phyloP scores from a whole-genome alignment of 192 early-diverging fungal genomes.

The Ramicandelaber brevisporus region DNA sequence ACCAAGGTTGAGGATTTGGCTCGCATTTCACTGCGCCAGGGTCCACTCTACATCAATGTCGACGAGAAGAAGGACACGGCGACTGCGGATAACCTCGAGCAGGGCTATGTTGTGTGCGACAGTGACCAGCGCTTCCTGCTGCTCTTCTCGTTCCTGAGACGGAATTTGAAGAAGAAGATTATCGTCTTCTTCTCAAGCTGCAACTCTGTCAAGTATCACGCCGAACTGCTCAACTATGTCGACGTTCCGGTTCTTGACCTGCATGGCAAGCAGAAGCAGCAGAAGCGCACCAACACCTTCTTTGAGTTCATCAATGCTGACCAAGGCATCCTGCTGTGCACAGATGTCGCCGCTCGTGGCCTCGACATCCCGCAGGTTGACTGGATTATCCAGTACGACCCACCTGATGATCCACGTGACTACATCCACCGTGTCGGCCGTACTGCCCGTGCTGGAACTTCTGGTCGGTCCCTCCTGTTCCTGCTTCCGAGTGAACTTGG shows the following conservation, averaged over 20 bases:
- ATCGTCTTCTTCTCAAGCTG: conserved; percentile 98
- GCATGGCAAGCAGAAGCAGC: conserved; percentile 95
- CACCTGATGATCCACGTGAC: conserved; percentile 96
- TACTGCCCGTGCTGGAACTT: conserved; percentile 76
- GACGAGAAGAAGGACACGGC: conserved; percentile 88
- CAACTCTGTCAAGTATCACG: conserved; percentile 94
- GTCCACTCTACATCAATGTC: conserved; percentile 97
- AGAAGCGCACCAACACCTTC: conserved; percentile 95
- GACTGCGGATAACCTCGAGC: conserved; percentile 87
- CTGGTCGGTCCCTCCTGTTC: conserved; percentile 84
- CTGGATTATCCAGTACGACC: conserved; percentile 99
- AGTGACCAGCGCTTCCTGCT: conserved; percentile 84
- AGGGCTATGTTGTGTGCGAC: conserved; percentile 91
- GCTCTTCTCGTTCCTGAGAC: conserved; percentile 92
- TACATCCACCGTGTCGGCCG: conserved; percentile 91
- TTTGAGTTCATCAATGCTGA: conserved; percentile 96
- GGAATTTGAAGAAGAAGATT: conserved; percentile 89
- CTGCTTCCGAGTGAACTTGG: conserved; percentile 80
- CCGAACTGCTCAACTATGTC: conserved; percentile 95
- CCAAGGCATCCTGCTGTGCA: conserved; percentile 79
- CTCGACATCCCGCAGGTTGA: conserved; percentile 94
- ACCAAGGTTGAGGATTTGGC: conserved; percentile 97
- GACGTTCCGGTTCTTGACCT: conserved; percentile 94
- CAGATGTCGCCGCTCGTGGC: conserved; percentile 93
- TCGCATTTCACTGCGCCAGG: conserved; percentile 86